Evolutionary conservation across 2,329 filamentous ascomycete genomes (phyloP).

Genomic region (Parascedosporium putredinis): DNA sequence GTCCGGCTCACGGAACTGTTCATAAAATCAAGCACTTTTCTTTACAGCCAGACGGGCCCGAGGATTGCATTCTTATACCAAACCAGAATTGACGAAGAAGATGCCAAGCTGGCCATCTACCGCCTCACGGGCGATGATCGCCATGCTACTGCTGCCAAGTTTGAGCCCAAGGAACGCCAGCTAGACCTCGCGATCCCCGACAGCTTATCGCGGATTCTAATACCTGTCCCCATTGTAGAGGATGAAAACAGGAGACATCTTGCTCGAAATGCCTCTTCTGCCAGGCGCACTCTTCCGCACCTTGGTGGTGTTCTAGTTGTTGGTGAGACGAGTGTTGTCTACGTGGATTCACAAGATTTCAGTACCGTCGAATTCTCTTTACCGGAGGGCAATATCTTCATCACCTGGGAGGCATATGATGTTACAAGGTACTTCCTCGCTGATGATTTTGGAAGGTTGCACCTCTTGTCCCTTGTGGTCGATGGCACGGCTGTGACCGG

Average conservation of each 20-base stretch:
- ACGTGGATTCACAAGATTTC: slow-evolving; percentile 70
- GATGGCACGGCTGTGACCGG: slow-evolving; percentile 56
- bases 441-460: slow-evolving; percentile 81
- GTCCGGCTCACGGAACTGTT: slow-evolving; percentile 49
- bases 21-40: slow-evolving; percentile 46
- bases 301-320: slow-evolving; percentile 63
- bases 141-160: slow-evolving; percentile 40
- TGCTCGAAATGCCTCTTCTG: slow-evolving; percentile 40
- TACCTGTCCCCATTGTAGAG: slow-evolving; percentile 46
- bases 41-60: slow-evolving; percentile 47
- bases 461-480: slow-evolving; percentile 70
- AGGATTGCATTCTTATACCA: slow-evolving; percentile 50
- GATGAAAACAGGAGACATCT: slow-evolving; percentile 50
- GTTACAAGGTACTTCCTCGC: slow-evolving; percentile 75
- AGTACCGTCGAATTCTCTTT: slow-evolving; percentile 55
- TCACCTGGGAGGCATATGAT: slow-evolving; percentile 84
- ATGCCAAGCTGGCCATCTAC: slow-evolving; percentile 48
- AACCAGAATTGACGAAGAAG: slow-evolving; percentile 37
- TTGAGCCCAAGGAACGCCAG: slow-evolving; percentile 48
- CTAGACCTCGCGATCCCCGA: slow-evolving; percentile 43
- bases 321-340: slow-evolving; percentile 72
- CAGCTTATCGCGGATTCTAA: slow-evolving; percentile 47
- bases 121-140: slow-evolving; percentile 48
- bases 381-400: slow-evolving; percentile 70
- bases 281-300: slow-evolving; percentile 34